A percentile compares a stretch with the other conserved stretches of the same genome.
Evolutionary conservation across 768 basidiomycete species (phyloP).

Genomic region (Phlegmacium glaucopus): DNA sequence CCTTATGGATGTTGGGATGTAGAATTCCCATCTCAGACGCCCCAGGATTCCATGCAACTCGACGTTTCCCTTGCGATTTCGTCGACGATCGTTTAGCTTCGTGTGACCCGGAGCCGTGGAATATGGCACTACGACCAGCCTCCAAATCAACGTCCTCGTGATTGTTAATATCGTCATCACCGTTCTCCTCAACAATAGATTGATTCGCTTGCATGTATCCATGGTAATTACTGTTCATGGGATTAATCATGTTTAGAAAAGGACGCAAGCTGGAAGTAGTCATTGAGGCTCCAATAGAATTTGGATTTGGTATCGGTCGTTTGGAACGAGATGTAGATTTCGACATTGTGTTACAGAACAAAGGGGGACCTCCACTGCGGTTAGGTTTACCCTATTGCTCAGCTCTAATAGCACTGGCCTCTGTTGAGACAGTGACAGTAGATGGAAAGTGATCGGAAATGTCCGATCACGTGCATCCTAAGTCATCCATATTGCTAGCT

Average conservation of each 20-base stretch:
- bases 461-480: neutral
- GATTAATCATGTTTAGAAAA: slow-evolving; percentile 81
- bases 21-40: slow-evolving; percentile 54
- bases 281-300: slow-evolving; percentile 31
- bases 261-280: slow-evolving; percentile 64
- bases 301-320: slow-evolving; percentile 27
- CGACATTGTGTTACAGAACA: slow-evolving; percentile 14
- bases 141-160: slow-evolving; percentile 59
- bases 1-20: slow-evolving; percentile 69
- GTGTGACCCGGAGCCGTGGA: slow-evolving; percentile 25
- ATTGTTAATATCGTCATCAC: slow-evolving; percentile 37
- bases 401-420: slow-evolving; percentile 7
- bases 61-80: slow-evolving; percentile 46
- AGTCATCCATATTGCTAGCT: too few relatives aligned
- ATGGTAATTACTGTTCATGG: slow-evolving; percentile 68
- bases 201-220: slow-evolving; percentile 77
- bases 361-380: too few relatives aligned
- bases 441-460: neutral
- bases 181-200: slow-evolving; percentile 70
- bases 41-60: slow-evolving; percentile 56
- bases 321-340: slow-evolving; percentile 16
- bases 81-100: slow-evolving; percentile 21
- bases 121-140: slow-evolving; percentile 46
- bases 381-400: too few relatives aligned
- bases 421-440: neutral